phyloP scores from a whole-genome alignment of 2,329 filamentous ascomycete species.

The Tolypocladium inflatum region DNA sequence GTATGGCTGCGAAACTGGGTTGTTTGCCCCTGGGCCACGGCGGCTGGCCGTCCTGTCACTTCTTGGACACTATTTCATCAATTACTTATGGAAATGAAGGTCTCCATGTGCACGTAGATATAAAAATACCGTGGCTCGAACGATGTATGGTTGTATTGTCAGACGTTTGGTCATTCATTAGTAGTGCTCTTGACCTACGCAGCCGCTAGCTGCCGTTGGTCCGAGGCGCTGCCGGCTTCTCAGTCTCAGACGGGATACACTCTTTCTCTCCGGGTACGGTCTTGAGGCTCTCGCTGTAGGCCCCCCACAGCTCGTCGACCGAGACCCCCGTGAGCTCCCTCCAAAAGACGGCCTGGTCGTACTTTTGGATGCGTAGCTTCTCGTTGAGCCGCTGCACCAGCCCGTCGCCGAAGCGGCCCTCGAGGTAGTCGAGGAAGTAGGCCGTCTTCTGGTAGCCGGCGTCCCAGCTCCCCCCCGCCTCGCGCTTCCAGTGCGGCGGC shows the following conservation, averaged over 20 bases:
- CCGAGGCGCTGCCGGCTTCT: neutral
- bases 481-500: slow-evolving; percentile 75
- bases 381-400: slow-evolving; percentile 58
- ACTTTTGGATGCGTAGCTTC: slow-evolving; percentile 50
- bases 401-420: slow-evolving; percentile 51
- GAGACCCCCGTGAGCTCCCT: slow-evolving; percentile 53
- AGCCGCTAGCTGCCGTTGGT: neutral
- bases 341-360: slow-evolving; percentile 61
- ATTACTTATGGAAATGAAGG: neutral
- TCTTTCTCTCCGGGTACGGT: neutral
- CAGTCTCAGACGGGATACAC: too few species aligned
- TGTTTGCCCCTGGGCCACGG: neutral
- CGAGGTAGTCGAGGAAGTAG: slow-evolving; percentile 83
- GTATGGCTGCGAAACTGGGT: neutral
- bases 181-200: too few species aligned
- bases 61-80: neutral
- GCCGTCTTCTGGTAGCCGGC: slow-evolving; percentile 83
- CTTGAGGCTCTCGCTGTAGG: slow-evolving; percentile 45
- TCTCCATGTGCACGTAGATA: neutral
- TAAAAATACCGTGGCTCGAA: neutral
- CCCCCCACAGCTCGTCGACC: slow-evolving; percentile 63
- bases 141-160: neutral
- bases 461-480: slow-evolving; percentile 61
- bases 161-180: neutral
- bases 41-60: slow-evolving; percentile 1